These are phyloP conservation scores for Chaetomidium leptoderma DNA, from an alignment of 495 filamentous ascomycete species.

Conservation along the genomic window DNA sequence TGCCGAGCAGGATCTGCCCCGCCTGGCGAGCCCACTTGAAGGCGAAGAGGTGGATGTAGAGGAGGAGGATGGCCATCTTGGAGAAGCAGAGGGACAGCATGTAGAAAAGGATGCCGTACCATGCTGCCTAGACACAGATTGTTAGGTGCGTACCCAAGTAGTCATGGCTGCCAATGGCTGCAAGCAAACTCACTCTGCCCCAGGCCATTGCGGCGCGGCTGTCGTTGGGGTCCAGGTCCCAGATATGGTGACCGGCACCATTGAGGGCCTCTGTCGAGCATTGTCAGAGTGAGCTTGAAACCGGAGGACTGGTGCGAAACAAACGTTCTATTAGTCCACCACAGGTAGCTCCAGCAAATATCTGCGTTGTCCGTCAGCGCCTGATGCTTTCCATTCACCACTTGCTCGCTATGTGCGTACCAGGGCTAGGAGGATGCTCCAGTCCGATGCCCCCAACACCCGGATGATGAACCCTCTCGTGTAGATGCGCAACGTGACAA, in stretches of 20 bases:
- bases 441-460: conserved; percentile 28
- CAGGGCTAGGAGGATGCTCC: conserved; percentile 30
- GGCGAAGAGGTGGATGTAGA: conserved; percentile 41
- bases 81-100: conserved; percentile 28
- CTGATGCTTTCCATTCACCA: no score
- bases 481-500: conserved; percentile 32
- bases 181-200: conserved; percentile 23
- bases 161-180: not conserved
- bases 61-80: conserved; percentile 36
- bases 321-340: conserved; percentile 28
- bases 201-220: conserved; percentile 18
- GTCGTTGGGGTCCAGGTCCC: conserved; percentile 30
- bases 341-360: conserved; percentile 25
- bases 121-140: conserved; percentile 21
- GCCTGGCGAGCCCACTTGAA: conserved; percentile 33
- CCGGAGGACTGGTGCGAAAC: not conserved
- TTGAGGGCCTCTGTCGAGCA: conserved; percentile 22
- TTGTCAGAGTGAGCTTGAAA: not conserved
- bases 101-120: conserved; percentile 34
- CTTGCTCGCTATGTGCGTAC: conserved; percentile 8
- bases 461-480: conserved; percentile 26
- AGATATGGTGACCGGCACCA: conserved; percentile 30
- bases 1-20: conserved; percentile 28
- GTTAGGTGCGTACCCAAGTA: not conserved
- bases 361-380: not conserved